phyloP scores from a whole-genome alignment of 345 rosid species.

The Populus pruinosa region DNA sequence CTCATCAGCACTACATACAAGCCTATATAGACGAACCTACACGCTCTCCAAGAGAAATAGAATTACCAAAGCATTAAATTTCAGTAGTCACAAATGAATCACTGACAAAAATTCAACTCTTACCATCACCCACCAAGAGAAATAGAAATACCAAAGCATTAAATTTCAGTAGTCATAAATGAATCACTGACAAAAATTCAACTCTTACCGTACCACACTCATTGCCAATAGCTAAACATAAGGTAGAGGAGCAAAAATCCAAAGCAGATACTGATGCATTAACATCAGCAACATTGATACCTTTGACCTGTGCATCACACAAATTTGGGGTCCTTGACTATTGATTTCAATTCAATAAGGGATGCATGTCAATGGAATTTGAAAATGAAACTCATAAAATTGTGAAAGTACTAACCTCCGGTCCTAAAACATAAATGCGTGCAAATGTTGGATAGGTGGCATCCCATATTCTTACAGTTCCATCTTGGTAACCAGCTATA shows the following conservation, averaged over 20 bases:
- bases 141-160: conserved; percentile 22
- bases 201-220: conserved; percentile 37
- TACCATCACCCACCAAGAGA: conserved; percentile 24
- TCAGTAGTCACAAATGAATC: neutral
- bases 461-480: conserved; percentile 29
- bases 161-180: conserved; percentile 1
- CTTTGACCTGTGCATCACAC: conserved; percentile 17
- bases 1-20: conserved; percentile 43
- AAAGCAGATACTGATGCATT: conserved; percentile 20
- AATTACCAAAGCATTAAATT: conserved; percentile 20
- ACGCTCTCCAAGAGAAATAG: conserved; percentile 22
- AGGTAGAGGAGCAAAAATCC: conserved; percentile 24
- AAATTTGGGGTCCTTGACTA: conserved; percentile 3
- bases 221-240: conserved; percentile 30
- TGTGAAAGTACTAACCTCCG: conserved; percentile 21
- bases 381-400: conserved; percentile 18
- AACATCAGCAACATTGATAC: conserved; percentile 1
- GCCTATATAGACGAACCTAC: conserved; percentile 60
- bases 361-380: neutral
- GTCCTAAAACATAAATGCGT: conserved; percentile 17
- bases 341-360: conserved; percentile 7
- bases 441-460: conserved; percentile 26
- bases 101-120: conserved; percentile 25
- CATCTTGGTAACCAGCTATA: conserved; percentile 32
- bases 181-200: conserved; percentile 13